Evolutionary conservation across 2,329 filamentous ascomycete species (phyloP), one percentile per base, ranked within the genome.

Genomic region (Xylogone sp.): DNA sequence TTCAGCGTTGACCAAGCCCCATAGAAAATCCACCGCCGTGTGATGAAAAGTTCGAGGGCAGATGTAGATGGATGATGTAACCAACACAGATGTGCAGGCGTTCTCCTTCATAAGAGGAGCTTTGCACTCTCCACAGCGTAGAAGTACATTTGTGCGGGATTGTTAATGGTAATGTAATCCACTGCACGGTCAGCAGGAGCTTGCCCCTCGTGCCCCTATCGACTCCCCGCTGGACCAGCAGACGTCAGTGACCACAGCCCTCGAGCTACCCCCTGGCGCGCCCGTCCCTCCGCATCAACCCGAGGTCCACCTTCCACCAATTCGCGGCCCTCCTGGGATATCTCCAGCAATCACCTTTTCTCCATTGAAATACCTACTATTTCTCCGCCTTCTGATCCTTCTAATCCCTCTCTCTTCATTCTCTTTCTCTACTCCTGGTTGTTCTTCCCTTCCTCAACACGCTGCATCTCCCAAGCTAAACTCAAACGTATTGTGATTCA

Each of bases 261-360:
- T 8, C 21, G 19, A 22, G 20, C 27, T 34, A n/a, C 48, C 31
- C 21, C 29, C 18, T 51, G 24, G 24, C 29, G 43, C 43, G 48
- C 48, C 52, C 46, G 49, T n/a, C 22, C 31, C 54, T 51, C 61
- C 61, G 54, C 54, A 48, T 56, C 55, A 45, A 62, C 61, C 62
- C 62, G 62, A 65, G 60, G 59, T 59, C 49, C 51, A 56, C 50
- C n/a, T 48, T 56, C 42, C 6, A 46, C 45, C 45, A 45, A 56
- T 43, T 27, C 24, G 10, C 24, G 5, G 24, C 24, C 6, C 24
- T 27, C 24, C 24, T 50, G 24, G 51, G 46, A 21, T 16, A 16
- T 39, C 34, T 39, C 34, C 34, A 39, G 34, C 34, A 39, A 39
- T 7, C 5, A 5, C 5, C 24, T 9, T 39, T 39, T 16, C 34